phyloP scores from a whole-genome alignment of 352 stramenopile genomes.

The Phytopythium cucurbitacearum region DNA sequence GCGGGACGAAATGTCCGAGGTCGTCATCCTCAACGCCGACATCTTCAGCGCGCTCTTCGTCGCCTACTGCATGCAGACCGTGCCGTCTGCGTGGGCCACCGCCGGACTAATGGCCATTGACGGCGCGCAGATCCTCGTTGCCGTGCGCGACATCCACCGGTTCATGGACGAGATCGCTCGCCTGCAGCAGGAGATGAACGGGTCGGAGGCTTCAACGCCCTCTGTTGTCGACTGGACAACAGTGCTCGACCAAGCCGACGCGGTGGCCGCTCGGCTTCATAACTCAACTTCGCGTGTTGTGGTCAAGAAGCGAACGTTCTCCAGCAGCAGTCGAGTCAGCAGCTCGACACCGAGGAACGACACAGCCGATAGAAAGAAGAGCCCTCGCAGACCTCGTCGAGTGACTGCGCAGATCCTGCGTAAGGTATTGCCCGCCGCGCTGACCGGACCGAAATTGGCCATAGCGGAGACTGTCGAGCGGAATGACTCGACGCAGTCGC shows the following conservation, averaged over 20 bases:
- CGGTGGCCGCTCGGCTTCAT: neutral
- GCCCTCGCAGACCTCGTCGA: too few relatives aligned
- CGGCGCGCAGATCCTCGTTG: conserved; percentile 12
- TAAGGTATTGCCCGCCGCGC: too few relatives aligned
- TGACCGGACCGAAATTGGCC: too few relatives aligned
- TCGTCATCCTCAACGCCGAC: conserved; percentile 36
- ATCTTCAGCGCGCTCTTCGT: conserved; percentile 42
- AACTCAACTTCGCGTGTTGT: neutral
- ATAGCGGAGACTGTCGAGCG: too few relatives aligned
- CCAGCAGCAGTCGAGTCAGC: neutral
- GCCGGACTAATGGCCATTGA: conserved; percentile 20
- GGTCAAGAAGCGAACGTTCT: neutral
- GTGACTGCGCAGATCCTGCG: too few relatives aligned
- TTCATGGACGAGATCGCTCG: too few relatives aligned
- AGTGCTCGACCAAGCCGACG: neutral
- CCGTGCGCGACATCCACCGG: conserved; percentile 9
- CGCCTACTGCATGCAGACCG: conserved; percentile 34
- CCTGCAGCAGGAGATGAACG: too few relatives aligned
- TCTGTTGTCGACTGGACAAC: neutral
- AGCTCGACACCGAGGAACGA: too few relatives aligned
- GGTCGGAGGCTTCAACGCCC: too few relatives aligned
- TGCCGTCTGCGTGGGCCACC: conserved; percentile 20
- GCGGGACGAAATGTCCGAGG: conserved; percentile 17
- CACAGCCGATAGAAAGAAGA: too few relatives aligned
- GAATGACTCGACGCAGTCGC: neutral